Percentiles rank a stretch among this genome's conserved stretches.
Conservation (phyloP, 768 basidiomycete genomes). For the Tricholoma saponaceum region DNA sequence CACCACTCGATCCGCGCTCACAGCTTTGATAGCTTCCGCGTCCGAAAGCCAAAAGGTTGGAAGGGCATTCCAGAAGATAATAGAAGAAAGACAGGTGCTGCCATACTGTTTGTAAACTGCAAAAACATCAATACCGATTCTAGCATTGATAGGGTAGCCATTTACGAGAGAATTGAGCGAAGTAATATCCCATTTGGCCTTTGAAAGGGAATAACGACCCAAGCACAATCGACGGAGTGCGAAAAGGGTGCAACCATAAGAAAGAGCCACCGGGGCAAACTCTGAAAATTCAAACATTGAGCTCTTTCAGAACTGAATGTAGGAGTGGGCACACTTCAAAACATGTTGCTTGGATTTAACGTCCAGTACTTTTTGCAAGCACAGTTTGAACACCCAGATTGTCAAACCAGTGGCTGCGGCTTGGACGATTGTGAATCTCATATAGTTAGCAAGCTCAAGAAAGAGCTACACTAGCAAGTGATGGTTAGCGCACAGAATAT, state of each 20-base stretch:
- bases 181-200: constrained; percentile 28
- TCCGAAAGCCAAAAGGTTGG: constrained; percentile 41
- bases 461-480: not conserved
- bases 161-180: constrained; percentile 32
- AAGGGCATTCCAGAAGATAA: constrained; percentile 24
- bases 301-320: not conserved
- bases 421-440: not conserved
- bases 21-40: constrained; percentile 34
- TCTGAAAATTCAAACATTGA: constrained; percentile 3
- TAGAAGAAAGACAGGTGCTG: constrained; percentile 34
- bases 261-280: constrained; percentile 15
- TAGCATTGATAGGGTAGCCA: not conserved
- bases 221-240: constrained; percentile 18
- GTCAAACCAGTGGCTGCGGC: not conserved
- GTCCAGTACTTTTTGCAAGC: not conserved
- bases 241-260: constrained; percentile 28
- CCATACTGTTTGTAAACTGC: constrained; percentile 36
- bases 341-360: not conserved
- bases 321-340: not conserved
- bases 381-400: not conserved
- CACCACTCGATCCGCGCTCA: constrained; percentile 26
- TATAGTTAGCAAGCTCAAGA: not conserved
- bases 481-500: not conserved
- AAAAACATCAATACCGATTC: not conserved
- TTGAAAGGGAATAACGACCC: constrained; percentile 31